Conservation (phyloP, 345 rosid genomes). For the Psidium guajava region DNA sequence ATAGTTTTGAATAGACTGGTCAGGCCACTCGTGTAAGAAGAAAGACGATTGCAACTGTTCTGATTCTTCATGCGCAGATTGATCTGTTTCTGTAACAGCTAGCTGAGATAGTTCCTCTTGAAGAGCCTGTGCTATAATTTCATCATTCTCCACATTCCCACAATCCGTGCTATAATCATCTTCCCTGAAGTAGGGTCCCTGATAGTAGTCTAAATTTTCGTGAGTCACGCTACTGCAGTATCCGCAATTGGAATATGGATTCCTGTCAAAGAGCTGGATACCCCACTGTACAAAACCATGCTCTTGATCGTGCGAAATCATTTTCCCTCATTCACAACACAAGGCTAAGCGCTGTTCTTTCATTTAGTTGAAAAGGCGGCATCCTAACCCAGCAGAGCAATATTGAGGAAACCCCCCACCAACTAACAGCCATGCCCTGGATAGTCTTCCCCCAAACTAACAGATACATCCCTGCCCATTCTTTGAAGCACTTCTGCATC, state of each 20-base stretch:
- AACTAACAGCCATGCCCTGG: not conserved
- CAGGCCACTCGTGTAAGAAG: slow-evolving; percentile 27
- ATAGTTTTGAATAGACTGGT: slow-evolving; percentile 21
- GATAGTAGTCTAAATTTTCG: slow-evolving; percentile 26
- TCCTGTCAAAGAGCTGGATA: slow-evolving; percentile 38
- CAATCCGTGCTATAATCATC: slow-evolving; percentile 17
- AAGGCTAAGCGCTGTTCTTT: not conserved
- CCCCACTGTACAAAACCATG: slow-evolving; percentile 54
- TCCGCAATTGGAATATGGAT: slow-evolving; percentile 34
- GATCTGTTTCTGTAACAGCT: slow-evolving; percentile 27
- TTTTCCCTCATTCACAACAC: not conserved
- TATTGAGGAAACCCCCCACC: not conserved
- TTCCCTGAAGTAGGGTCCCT: slow-evolving; percentile 24
- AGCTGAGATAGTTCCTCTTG: slow-evolving; percentile 63
- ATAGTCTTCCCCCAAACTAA: not conserved
- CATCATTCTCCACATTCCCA: slow-evolving; percentile 36
- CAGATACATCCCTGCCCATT: not conserved
- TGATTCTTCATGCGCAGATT: slow-evolving; percentile 14
- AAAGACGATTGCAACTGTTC: slow-evolving; percentile 18
- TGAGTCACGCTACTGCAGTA: slow-evolving; percentile 15
- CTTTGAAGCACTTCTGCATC: not conserved
- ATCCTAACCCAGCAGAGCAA: not conserved
- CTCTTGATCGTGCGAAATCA: slow-evolving; percentile 48
- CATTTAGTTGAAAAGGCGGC: not conserved
- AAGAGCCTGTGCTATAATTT: slow-evolving; percentile 44